phyloP scores from a whole-genome alignment of 495 filamentous ascomycete genomes.

The Halenospora varia region DNA sequence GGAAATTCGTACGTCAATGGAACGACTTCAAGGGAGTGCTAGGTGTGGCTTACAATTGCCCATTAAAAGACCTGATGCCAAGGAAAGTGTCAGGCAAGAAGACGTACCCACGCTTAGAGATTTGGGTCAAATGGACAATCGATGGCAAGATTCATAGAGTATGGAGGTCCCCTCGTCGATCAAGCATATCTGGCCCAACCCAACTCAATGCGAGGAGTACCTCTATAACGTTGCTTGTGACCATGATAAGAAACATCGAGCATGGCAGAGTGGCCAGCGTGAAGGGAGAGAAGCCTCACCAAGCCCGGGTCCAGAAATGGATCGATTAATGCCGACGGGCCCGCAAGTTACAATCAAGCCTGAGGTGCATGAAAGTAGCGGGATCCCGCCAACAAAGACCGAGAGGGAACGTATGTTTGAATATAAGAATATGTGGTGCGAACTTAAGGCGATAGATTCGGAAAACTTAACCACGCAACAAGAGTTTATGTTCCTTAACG shows the following conservation, averaged over 20 bases:
- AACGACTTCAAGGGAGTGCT: too few relatives aligned
- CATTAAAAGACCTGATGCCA: background rate
- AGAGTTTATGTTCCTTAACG: background rate
- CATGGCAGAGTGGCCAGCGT: background rate
- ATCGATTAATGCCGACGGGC: background rate
- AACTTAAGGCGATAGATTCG: background rate
- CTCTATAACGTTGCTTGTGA: background rate
- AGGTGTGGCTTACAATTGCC: background rate
- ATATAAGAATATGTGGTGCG: background rate
- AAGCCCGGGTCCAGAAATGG: background rate
- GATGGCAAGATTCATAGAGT: background rate
- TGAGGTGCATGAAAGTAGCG: background rate
- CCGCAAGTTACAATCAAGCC: background rate
- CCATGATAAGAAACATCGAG: background rate
- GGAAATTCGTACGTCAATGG: background rate
- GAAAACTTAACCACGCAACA: background rate
- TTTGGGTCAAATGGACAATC: conserved; percentile 3
- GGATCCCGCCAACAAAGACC: background rate
- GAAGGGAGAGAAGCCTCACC: conserved; percentile 1
- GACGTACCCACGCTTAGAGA: background rate
- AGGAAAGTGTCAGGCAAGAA: background rate
- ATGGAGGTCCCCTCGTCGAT: conserved; percentile 7
- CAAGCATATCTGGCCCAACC: background rate
- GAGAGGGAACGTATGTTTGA: background rate
- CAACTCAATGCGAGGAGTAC: background rate